Conservation (phyloP, 805 yeast species). For the Candida xiaguanensis region DNA sequence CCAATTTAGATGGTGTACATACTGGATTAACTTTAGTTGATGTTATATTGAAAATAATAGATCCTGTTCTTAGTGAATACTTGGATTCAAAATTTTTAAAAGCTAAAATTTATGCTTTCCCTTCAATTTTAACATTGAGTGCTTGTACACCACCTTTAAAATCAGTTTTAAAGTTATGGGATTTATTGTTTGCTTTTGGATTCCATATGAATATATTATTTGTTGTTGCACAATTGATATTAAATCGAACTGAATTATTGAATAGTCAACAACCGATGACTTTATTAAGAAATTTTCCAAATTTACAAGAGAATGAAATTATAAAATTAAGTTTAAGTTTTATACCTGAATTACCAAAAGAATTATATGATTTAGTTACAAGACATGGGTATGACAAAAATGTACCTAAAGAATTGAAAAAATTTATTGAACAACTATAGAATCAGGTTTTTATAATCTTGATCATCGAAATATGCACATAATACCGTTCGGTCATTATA, state of each 20-base stretch:
- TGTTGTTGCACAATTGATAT: slow-evolving; percentile 75
- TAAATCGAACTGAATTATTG: slow-evolving; percentile 63
- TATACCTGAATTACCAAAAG: slow-evolving; percentile 67
- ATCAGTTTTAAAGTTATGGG: slow-evolving; percentile 82
- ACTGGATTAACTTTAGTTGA: slow-evolving; percentile 76
- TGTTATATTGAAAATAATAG: slow-evolving; percentile 63
- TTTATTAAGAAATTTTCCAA: slow-evolving; percentile 67
- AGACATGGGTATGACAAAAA: slow-evolving; percentile 58
- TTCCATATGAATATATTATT: slow-evolving; percentile 82
- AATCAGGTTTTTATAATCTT: slow-evolving; percentile 37
- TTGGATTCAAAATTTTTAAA: slow-evolving; percentile 63
- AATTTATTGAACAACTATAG: slow-evolving; percentile 2
- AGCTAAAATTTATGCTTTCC: slow-evolving; percentile 84
- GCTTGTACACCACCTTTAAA: slow-evolving; percentile 85
- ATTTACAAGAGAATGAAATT: slow-evolving; percentile 65
- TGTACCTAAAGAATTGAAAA: slow-evolving; percentile 34
- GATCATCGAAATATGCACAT: slow-evolving; percentile 57
- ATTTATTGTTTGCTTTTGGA: slow-evolving; percentile 86
- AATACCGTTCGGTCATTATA: slow-evolving; percentile 69
- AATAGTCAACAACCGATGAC: slow-evolving; percentile 68
- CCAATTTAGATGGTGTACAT: slow-evolving; percentile 76
- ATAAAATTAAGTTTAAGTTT: slow-evolving; percentile 78
- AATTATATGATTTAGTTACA: slow-evolving; percentile 57
- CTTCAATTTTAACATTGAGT: slow-evolving; percentile 75
- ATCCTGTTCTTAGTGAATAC: slow-evolving; percentile 60